A percentile compares a stretch with the other conserved stretches of the same genome.
Conservation (phyloP, 768 basidiomycete genomes). For the Calocera viscosa region DNA sequence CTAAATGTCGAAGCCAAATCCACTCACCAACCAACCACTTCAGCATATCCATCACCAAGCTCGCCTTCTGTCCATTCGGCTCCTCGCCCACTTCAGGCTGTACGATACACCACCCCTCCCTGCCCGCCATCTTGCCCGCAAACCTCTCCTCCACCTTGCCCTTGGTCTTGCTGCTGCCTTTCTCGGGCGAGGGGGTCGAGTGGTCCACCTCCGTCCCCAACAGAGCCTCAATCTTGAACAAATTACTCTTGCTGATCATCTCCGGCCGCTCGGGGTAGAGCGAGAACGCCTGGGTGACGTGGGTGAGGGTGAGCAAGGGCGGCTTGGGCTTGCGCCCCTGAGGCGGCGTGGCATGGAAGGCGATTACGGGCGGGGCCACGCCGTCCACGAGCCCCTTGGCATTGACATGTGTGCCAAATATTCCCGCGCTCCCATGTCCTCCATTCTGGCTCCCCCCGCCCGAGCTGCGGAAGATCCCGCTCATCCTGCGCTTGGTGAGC, state of each 20-base stretch:
- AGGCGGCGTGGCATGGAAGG: conserved; percentile 43
- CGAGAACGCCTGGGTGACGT: conserved; percentile 76
- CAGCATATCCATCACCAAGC: conserved; percentile 67
- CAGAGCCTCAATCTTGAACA: conserved; percentile 83
- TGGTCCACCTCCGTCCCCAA: conserved; percentile 62
- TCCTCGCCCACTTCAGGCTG: conserved; percentile 56
- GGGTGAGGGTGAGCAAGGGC: conserved; percentile 52
- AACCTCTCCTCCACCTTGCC: conserved; percentile 16
- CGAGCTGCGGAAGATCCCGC: conserved; percentile 8
- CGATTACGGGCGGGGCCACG: conserved; percentile 32
- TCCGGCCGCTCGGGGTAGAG: conserved; percentile 95
- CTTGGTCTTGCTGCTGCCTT: background rate
- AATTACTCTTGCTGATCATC: conserved; percentile 71
- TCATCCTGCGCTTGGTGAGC: conserved; percentile 18
- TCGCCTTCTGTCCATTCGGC: conserved; percentile 32
- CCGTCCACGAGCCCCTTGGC: background rate
- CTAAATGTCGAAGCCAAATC: background rate
- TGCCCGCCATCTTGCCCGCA: conserved; percentile 45
- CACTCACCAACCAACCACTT: conserved; percentile 76
- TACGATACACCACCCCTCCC: conserved; percentile 76
- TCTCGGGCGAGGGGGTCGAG: background rate
- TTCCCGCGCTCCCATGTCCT: background rate
- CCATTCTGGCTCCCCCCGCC: conserved; percentile 2
- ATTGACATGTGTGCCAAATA: background rate
- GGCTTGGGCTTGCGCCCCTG: conserved; percentile 67